A percentile compares a stretch with the other conserved stretches of the same genome.
Evolutionary conservation across 1,284 basidiomycete species (phyloP).

Genomic region (Cryptococcus sp.): DNA sequence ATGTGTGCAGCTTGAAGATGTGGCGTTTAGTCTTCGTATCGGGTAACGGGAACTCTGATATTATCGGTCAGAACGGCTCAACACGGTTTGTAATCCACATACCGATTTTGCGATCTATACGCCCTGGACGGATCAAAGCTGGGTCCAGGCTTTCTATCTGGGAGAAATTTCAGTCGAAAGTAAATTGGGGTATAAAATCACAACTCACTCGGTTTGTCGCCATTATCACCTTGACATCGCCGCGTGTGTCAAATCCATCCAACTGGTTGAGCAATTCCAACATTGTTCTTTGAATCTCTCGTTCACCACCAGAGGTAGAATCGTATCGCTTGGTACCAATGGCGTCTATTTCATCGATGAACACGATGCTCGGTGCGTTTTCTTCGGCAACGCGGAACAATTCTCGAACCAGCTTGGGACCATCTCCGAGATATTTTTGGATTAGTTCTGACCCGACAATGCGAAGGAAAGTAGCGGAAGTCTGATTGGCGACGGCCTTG

Average conservation of each 20-base stretch:
- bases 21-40: conserved; percentile 96
- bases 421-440: conserved; percentile 98
- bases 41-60: conserved; percentile 79
- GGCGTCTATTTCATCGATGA: conserved; percentile 99
- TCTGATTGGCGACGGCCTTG: conserved; percentile 98
- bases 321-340: conserved; percentile 98
- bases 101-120: conserved; percentile 95
- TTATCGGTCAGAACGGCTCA: neutral
- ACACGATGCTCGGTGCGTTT: conserved; percentile 96
- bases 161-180: conserved; percentile 68
- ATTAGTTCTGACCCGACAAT: conserved; percentile 98
- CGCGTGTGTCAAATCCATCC: conserved; percentile 98
- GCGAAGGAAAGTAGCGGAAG: conserved; percentile 96
- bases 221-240: conserved; percentile 89
- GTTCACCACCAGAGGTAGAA: conserved; percentile 94
- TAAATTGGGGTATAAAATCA: neutral
- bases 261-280: conserved; percentile 96
- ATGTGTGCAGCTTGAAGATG: conserved; percentile 96
- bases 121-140: conserved; percentile 94
- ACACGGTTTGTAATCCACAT: conserved; percentile 35
- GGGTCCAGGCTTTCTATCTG: conserved; percentile 92
- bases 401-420: conserved; percentile 97
- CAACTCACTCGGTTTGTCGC: conserved; percentile 49
- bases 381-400: conserved; percentile 97
- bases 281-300: conserved; percentile 99